Base-by-base conservation (phyloP, 1,284 basidiomycete genomes). In the Thecaphora frezii region DNA sequence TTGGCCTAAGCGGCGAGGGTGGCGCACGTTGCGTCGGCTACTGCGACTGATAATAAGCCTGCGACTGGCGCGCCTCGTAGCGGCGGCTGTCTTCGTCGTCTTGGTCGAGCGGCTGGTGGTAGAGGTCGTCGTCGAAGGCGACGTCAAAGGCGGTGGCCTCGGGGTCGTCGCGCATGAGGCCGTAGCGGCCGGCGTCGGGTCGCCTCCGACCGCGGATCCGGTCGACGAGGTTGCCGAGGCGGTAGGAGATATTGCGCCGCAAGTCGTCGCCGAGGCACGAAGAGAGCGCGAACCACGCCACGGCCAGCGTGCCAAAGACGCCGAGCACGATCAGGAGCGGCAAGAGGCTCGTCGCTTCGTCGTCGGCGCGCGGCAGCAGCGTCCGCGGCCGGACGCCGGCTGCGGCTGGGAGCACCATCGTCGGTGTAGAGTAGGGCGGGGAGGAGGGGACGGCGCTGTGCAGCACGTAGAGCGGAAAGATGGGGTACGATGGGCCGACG, bases 241-340 rank as follows among this genome's bases (percentile, higher is more conserved):
- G 55, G 0, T 59, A 49, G 2, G 36, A 51, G 7, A 66, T 44
- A 9, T 50, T 50, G 28, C 53, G 52, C 19, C 64, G 58, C 12
- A 55, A 53, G 30, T 62, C 50, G 51, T 66, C 64, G 21, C 64
- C 64, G 12, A 66, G 56, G 44, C 64, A 66, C 2, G 64, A 66
- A 3, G 64, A 66, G 47, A 66, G 58, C 1, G 64, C 64, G 40
- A 66, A 66, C 64, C 64, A 66, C 19, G 55, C 64, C 14, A 66
- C 48, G 18, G 64, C 59, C 1, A 66, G 38, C 14, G 54, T 53
- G n/a, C 54, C 59, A 21, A 59, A 56, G 2, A 66, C 36, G n/a
- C 56, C 64, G 19, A 66, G 59, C 21, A 66, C 59, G 55, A 66
- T 66, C 55, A 59, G 62, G 19, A 66, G 59, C 39, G 59, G 64